phyloP scores from a whole-genome alignment of 768 basidiomycete genomes.

The Hortiboletus flavorubellus region DNA sequence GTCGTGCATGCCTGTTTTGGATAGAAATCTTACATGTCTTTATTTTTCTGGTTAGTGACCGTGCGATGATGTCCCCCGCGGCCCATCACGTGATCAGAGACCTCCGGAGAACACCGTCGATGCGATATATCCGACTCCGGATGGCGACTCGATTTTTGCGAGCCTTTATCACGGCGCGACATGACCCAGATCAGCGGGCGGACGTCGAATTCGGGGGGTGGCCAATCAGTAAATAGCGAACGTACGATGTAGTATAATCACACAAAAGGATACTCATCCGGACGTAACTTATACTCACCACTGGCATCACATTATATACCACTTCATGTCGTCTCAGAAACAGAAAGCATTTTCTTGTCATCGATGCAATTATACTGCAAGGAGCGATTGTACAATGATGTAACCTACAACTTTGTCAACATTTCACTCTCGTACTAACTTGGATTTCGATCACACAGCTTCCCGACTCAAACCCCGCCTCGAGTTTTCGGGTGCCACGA shows the following conservation, averaged over 20 bases:
- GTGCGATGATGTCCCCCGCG: slow-evolving; percentile 13
- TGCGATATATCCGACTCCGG: slow-evolving; percentile 30
- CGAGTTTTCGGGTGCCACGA: slow-evolving; percentile 16
- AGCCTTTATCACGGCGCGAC: slow-evolving; percentile 29
- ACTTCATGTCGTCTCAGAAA: slow-evolving; percentile 21
- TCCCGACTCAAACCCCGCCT: slow-evolving; percentile 36
- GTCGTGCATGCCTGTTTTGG: slow-evolving; percentile 15
- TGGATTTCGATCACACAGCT: slow-evolving; percentile 43
- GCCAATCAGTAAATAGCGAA: slow-evolving; percentile 29
- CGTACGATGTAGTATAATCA: slow-evolving; percentile 14
- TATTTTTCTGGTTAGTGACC: slow-evolving; percentile 21
- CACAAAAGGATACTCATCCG: slow-evolving; percentile 1
- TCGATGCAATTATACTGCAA: slow-evolving; percentile 34
- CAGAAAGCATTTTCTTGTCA: slow-evolving; percentile 28
- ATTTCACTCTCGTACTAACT: slow-evolving; percentile 28
- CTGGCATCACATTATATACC: background rate
- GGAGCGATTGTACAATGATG: slow-evolving; percentile 9
- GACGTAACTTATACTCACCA: slow-evolving; percentile 12
- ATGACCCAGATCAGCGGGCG: slow-evolving; percentile 24
- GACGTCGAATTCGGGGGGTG: slow-evolving; percentile 32
- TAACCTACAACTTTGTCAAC: slow-evolving; percentile 8
- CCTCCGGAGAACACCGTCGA: slow-evolving; percentile 29
- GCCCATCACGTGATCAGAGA: slow-evolving; percentile 23
- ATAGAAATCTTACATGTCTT: slow-evolving; percentile 25
- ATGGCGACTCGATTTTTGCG: slow-evolving; percentile 32